phyloP scores from a whole-genome alignment of 371 early-diverging fungal species.

The Mucor irregularis region DNA sequence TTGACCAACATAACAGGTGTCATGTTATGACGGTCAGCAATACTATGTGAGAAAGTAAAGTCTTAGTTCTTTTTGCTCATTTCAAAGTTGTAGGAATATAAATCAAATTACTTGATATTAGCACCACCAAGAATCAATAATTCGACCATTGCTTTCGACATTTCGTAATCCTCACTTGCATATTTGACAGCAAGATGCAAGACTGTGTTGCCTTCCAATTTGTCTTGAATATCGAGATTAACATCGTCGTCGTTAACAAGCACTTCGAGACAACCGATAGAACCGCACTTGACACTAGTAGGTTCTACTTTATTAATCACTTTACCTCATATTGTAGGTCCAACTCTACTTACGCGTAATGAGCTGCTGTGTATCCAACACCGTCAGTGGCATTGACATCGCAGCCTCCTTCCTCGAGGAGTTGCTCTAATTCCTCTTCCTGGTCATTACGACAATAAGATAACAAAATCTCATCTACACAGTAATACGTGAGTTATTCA shows the following conservation, averaged over 20 bases:
- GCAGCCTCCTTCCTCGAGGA: constrained; percentile 36
- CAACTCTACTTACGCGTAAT: constrained; percentile 67
- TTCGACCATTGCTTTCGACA: constrained; percentile 55
- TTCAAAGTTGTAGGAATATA: no score
- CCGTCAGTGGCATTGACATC: constrained; percentile 61
- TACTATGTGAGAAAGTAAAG: constrained; percentile 19
- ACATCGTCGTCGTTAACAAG: constrained; percentile 57
- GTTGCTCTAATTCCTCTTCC: constrained; percentile 44
- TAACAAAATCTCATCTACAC: constrained; percentile 54
- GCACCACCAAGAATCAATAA: constrained; percentile 58
- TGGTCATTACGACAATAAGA: constrained; percentile 60
- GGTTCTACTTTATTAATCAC: background rate
- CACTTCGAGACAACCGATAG: constrained; percentile 60
- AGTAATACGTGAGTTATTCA: background rate
- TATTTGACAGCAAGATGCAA: constrained; percentile 64
- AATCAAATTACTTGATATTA: constrained; percentile 37
- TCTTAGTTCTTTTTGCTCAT: background rate
- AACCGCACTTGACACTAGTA: constrained; percentile 56
- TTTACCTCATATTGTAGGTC: no score
- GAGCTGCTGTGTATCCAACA: constrained; percentile 67
- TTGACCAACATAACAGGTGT: constrained; percentile 39
- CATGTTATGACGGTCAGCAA: constrained; percentile 37
- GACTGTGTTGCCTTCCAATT: constrained; percentile 61
- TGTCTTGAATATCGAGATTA: constrained; percentile 55
- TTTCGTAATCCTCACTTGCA: constrained; percentile 43